Base-by-base conservation (phyloP, 768 basidiomycete species). In the Rhodocollybia butyracea region DNA sequence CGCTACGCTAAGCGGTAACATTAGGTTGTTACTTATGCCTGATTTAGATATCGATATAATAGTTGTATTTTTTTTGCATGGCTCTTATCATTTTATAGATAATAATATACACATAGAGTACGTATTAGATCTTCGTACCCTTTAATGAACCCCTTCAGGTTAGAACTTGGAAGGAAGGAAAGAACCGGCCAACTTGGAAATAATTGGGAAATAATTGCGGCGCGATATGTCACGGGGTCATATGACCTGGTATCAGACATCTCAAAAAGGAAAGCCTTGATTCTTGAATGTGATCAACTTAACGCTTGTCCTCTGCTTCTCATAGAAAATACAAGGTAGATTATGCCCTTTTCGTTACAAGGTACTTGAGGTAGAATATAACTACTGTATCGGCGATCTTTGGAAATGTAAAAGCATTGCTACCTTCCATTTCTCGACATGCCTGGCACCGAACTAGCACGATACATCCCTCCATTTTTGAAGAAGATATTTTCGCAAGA, bases 1-100 rank as follows among this genome's bases (percentile, higher is more conserved):
- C 80, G 86, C 34, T 89, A 83, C 60, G 85, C 87, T 24, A 89
- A 81, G 64, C 84, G 87, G 53, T 85, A 70, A 65, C 21, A 51
- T 36, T 8, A 36, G 34, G 10, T 8, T 36, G 8, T 36, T 17
- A 17, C 10, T 36, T 36, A 8, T 36, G 34, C 17, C 34, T 36
- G 34, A n/a, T n/a, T n/a, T n/a, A n/a, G n/a, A n/a, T n/a, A n/a
- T n/a, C n/a, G n/a, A n/a, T n/a, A n/a, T n/a, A n/a, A n/a, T n/a
- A n/a, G n/a, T n/a, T n/a, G n/a, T n/a, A n/a, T n/a, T n/a, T n/a
- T n/a, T n/a, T n/a, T n/a, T n/a, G n/a, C n/a, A n/a, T n/a, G n/a
- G n/a, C n/a, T n/a, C n/a, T n/a, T n/a, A n/a, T n/a, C n/a, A n/a
- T n/a, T n/a, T n/a, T n/a, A n/a, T n/a, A n/a, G n/a, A n/a, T n/a